Evolutionary conservation across 192 early-diverging fungal species (phyloP).

Genomic region (Globomyces pollinis-pini): DNA sequence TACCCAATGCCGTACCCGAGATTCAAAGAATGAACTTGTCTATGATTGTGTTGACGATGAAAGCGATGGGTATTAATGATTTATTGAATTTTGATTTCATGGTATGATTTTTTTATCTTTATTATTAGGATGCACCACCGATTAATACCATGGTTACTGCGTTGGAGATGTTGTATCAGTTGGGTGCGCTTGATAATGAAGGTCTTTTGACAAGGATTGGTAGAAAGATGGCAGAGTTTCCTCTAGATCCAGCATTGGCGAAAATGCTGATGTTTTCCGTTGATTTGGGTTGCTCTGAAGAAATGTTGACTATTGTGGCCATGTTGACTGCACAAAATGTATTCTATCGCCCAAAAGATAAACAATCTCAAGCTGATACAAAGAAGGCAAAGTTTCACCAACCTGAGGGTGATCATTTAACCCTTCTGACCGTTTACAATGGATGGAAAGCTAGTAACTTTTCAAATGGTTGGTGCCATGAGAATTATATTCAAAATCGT

Average conservation of each 20-base stretch:
- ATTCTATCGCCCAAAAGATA: constrained; percentile 95
- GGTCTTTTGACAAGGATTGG: constrained; percentile 89
- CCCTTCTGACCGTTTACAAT: constrained; percentile 91
- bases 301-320: constrained; percentile 69
- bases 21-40: constrained; percentile 93
- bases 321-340: constrained; percentile 75
- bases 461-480: constrained; percentile 91
- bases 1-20: constrained; percentile 90
- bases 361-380: constrained; percentile 83
- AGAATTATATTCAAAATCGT: constrained; percentile 91
- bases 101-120: too few species aligned
- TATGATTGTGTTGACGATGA: constrained; percentile 83
- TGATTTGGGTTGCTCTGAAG: constrained; percentile 88
- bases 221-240: constrained; percentile 98
- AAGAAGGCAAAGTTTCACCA: constrained; percentile 98
- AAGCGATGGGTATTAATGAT: constrained; percentile 95
- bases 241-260: constrained; percentile 84
- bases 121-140: constrained; percentile 96
- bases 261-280: constrained; percentile 90
- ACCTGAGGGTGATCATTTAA: constrained; percentile 96
- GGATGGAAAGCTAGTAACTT: constrained; percentile 92
- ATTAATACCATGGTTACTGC: constrained; percentile 86
- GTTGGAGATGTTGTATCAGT: constrained; percentile 82
- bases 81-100: constrained; percentile 96
- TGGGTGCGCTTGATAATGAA: constrained; percentile 88